These are phyloP conservation scores for Talinum fruticosum DNA, from an alignment of 148 eudicot genomes.

Conservation along the genomic window DNA sequence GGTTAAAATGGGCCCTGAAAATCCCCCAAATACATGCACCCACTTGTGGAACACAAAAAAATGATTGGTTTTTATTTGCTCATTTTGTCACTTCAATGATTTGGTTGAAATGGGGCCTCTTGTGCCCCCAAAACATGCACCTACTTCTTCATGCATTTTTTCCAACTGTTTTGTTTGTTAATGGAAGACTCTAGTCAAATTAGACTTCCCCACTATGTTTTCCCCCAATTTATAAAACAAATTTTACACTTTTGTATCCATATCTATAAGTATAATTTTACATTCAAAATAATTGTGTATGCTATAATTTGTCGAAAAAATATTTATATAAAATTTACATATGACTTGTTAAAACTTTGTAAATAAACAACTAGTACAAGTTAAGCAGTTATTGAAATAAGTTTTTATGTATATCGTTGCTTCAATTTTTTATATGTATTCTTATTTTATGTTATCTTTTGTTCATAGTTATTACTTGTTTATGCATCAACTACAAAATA, in stretches of 20 bases:
- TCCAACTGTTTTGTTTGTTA: neutral
- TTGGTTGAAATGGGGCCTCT: slow-evolving; percentile 9
- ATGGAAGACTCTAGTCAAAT: neutral
- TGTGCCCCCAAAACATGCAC: neutral
- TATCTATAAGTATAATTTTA: neutral
- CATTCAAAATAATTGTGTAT: too few relatives aligned
- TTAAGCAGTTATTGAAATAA: too few relatives aligned
- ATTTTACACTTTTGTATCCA: neutral
- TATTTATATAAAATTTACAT: too few relatives aligned
- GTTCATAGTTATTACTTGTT: too few relatives aligned
- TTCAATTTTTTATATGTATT: too few relatives aligned
- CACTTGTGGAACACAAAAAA: neutral
- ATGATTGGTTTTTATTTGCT: neutral
- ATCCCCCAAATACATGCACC: neutral
- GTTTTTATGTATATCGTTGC: too few relatives aligned
- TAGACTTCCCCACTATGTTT: neutral
- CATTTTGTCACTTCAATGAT: neutral
- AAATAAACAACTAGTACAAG: too few relatives aligned
- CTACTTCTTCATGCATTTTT: neutral
- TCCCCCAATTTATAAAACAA: neutral
- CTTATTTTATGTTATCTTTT: too few relatives aligned
- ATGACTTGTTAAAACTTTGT: too few relatives aligned
- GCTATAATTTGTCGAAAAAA: too few relatives aligned
- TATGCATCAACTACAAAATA: too few relatives aligned
- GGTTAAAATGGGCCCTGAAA: neutral